Base-by-base conservation (phyloP, 2,329 filamentous ascomycete genomes). In the Hypoxylon sp. region DNA sequence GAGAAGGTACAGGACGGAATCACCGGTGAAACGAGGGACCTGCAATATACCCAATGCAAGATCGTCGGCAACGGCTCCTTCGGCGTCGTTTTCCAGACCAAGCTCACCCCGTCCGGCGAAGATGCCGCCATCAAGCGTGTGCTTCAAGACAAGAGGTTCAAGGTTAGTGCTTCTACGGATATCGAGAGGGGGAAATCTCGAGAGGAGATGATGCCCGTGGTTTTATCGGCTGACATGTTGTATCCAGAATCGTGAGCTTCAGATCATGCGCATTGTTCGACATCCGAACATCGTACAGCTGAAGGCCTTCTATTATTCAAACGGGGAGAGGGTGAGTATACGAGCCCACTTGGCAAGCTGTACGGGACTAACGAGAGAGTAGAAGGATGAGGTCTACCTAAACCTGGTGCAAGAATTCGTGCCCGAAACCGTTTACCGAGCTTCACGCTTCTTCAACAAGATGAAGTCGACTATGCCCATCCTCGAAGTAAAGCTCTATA, bases 401-500 rank as follows among this genome's bases (percentile, higher is more conserved):
- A 99, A 99, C 74, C 85, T 99, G 60, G 94, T 99, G 48, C 92
- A 98, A 76, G 95, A 99, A 76, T 99, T 92, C 71, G 95, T 99
- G 46, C 95, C 95, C 47, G 95, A 99, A 81, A 99, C 95, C 10
- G 95, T 99, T 48, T 99, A 99, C 78, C 89, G 95, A 72, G 95
- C 95, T 38, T 98, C 95, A 64, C 89, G 95, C 71, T 98, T 97
- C 81, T 99, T 99, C 85, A 98, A 96, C 84, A 99, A 99, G 83
- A 89, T 98, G 89, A 99, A 98, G 87, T 96, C 93, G 5, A 97
- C 94, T 49, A 99, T 99, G 95, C 95, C 95, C 13, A 97, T 94
- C 70, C 86, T 99, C 69, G 95, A 99, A 78, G 92, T 98, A 74
- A 99, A 99, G 83, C 89, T 99, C 63, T 99, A 98, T 83, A 99